These are phyloP conservation scores for Uncinocarpus reesii DNA, from an alignment of 2,329 filamentous ascomycete species.

Conservation along the genomic window DNA sequence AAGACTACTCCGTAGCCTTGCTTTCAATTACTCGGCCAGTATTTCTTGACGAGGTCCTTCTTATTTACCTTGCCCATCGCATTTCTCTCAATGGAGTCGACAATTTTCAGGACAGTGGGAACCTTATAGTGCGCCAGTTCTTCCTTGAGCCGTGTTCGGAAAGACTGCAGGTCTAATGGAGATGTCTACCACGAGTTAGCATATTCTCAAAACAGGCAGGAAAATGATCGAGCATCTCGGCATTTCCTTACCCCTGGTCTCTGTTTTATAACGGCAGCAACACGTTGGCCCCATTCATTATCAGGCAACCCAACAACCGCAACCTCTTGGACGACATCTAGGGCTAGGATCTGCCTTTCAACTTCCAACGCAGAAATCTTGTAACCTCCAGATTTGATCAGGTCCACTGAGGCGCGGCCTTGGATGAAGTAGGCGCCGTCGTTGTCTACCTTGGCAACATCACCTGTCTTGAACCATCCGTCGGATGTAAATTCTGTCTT, in stretches of 20 bases:
- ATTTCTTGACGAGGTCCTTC: slow-evolving; percentile 32
- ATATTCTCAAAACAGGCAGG: background rate
- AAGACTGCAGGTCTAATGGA: slow-evolving; percentile 22
- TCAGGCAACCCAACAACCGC: slow-evolving; percentile 46
- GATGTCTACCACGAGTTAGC: slow-evolving; percentile 15
- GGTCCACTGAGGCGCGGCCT: slow-evolving; percentile 43
- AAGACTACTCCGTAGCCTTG: too few species aligned
- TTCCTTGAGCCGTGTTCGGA: slow-evolving; percentile 48
- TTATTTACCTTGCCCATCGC: slow-evolving; percentile 77
- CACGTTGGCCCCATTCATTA: slow-evolving; percentile 46
- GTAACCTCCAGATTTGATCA: slow-evolving; percentile 48
- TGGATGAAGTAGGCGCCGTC: slow-evolving; percentile 43
- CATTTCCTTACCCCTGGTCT: slow-evolving; percentile 25
- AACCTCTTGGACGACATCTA: slow-evolving; percentile 43
- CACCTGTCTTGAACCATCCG: slow-evolving; percentile 43
- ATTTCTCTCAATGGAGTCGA: slow-evolving; percentile 71
- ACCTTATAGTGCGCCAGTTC: slow-evolving; percentile 82
- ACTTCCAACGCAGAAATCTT: slow-evolving; percentile 48
- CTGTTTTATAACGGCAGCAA: slow-evolving; percentile 44
- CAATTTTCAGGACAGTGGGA: slow-evolving; percentile 73
- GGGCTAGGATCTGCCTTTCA: slow-evolving; percentile 43
- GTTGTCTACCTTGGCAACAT: slow-evolving; percentile 32
- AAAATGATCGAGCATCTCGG: background rate
- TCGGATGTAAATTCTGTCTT: slow-evolving; percentile 38
- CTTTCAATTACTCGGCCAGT: slow-evolving; percentile 24